Conservation (phyloP, 148 eudicot genomes). For the Dianthus caryophyllus region DNA sequence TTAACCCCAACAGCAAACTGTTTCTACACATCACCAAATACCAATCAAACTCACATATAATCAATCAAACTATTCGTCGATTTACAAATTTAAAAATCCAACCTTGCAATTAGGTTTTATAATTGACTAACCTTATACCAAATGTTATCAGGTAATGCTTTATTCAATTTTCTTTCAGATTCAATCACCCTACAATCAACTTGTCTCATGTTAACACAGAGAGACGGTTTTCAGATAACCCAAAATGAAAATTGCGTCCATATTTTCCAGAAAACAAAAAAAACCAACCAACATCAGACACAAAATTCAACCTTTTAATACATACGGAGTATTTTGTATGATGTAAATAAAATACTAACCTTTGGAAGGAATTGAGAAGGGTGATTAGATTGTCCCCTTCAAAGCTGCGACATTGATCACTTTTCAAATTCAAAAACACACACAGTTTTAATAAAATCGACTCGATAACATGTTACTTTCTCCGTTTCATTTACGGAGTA, state of each 20-base stretch:
- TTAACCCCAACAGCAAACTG: slow-evolving; percentile 80
- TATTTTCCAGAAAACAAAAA: too few species aligned
- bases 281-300: too few species aligned
- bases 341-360: not conserved
- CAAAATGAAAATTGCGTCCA: too few species aligned
- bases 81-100: not conserved
- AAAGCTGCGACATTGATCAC: slow-evolving; percentile 4
- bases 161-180: slow-evolving; percentile 37
- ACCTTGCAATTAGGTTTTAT: not conserved
- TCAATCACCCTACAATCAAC: slow-evolving; percentile 44
- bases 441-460: not conserved
- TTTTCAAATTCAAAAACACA: not conserved
- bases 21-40: slow-evolving; percentile 34
- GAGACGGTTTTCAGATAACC: too few species aligned
- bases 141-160: slow-evolving; percentile 49
- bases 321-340: too few species aligned
- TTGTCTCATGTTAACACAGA: too few species aligned
- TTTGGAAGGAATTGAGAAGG: slow-evolving; percentile 20
- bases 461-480: too few species aligned
- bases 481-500: too few species aligned
- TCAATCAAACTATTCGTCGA: not conserved
- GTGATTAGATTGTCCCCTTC: slow-evolving; percentile 22
- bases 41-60: not conserved
- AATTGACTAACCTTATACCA: slow-evolving; percentile 51
- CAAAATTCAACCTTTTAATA: too few species aligned